Evolutionary conservation across 2,329 filamentous ascomycete species (phyloP).

Genomic region (Phialophora chinensis): DNA sequence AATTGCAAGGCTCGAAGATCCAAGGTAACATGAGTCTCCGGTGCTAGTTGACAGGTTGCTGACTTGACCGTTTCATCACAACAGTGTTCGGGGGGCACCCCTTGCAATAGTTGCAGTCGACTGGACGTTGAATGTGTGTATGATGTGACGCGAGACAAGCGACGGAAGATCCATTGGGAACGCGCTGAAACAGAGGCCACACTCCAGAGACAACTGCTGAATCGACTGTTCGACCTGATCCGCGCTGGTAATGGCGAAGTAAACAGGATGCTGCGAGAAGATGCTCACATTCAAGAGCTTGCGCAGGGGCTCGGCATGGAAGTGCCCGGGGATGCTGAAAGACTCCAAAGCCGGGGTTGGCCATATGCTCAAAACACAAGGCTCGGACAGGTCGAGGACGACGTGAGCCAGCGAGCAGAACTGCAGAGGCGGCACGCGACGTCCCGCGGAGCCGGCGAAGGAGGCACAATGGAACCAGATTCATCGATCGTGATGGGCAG

Average conservation of each 20-base stretch:
- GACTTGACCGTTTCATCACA: neutral
- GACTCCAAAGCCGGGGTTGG: neutral
- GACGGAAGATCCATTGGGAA: slow-evolving; percentile 25
- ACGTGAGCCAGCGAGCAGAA: slow-evolving; percentile 15
- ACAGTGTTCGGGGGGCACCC: slow-evolving; percentile 23
- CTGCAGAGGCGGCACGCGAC: slow-evolving; percentile 8
- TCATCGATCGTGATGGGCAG: neutral
- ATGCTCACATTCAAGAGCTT: slow-evolving; percentile 9
- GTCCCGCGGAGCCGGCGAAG: neutral
- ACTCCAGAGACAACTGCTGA: slow-evolving; percentile 21
- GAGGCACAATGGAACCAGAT: neutral
- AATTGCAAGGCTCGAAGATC: slow-evolving; percentile 24
- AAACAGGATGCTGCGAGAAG: slow-evolving; percentile 8
- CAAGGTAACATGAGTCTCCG: slow-evolving; percentile 10
- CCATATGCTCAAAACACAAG: slow-evolving; percentile 4
- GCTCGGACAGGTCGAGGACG: slow-evolving; percentile 7
- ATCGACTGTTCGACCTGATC: slow-evolving; percentile 19
- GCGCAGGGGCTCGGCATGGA: slow-evolving; percentile 17
- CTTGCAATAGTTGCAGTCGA: slow-evolving; percentile 21
- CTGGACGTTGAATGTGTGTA: slow-evolving; percentile 20
- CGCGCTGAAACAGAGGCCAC: slow-evolving; percentile 20
- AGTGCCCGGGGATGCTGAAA: neutral
- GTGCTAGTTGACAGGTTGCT: neutral
- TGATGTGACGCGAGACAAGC: slow-evolving; percentile 19
- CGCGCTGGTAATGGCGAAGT: neutral